Evolutionary conservation across 2,329 filamentous ascomycete genomes (phyloP).

Genomic region (Penicillium sp.): DNA sequence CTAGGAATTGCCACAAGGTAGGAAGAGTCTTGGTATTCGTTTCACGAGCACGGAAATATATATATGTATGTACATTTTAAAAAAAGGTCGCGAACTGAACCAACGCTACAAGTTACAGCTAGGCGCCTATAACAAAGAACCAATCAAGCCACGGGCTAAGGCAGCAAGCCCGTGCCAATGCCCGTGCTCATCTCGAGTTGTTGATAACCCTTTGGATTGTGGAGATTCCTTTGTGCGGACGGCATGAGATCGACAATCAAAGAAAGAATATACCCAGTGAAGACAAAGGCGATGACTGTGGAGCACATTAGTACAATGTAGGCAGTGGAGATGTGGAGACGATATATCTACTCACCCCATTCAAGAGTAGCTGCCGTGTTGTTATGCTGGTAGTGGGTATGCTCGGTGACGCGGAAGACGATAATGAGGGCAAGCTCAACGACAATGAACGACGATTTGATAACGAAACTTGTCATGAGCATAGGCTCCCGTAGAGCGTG

Average conservation of each 20-base stretch:
- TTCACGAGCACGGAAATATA: background rate
- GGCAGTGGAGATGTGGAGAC: background rate
- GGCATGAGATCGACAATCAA: conserved; percentile 19
- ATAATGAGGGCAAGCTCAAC: conserved; percentile 19
- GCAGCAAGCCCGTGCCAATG: background rate
- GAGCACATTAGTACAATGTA: background rate
- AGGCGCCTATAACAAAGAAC: background rate
- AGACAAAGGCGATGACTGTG: conserved; percentile 19
- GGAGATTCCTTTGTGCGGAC: conserved; percentile 8
- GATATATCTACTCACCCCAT: conserved; percentile 12
- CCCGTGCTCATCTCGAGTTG: conserved; percentile 15
- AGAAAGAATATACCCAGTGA: conserved; percentile 19
- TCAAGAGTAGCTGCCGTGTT: conserved; percentile 19
- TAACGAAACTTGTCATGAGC: conserved; percentile 18
- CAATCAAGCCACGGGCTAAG: background rate
- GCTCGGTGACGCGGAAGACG: conserved; percentile 17
- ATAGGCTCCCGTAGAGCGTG: conserved; percentile 13
- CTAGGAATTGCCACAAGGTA: background rate
- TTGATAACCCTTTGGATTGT: conserved; percentile 14
- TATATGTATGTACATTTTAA: conserved; percentile 9
- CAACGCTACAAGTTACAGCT: background rate
- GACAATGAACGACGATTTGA: conserved; percentile 20
- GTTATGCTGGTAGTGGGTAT: conserved; percentile 10
- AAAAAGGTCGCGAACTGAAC: background rate
- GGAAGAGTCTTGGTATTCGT: conserved; percentile 6